Base-by-base conservation (phyloP, 2,329 filamentous ascomycete species). In the Alternaria sp. region DNA sequence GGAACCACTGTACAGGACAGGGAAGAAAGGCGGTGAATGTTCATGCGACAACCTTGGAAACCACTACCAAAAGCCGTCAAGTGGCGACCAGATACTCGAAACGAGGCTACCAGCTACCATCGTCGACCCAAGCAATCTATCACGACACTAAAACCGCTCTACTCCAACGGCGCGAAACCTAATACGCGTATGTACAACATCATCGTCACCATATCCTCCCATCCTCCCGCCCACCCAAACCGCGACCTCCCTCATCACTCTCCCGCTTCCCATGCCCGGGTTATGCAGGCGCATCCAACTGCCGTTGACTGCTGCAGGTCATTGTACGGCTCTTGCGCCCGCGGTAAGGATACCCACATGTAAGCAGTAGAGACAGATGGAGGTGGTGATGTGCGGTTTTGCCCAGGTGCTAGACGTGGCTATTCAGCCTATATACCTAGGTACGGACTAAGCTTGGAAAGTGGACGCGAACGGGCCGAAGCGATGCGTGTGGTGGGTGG, bases 101-200 rank as follows among this genome's bases (percentile, higher is more conserved):
- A 37, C 33, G 33, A 37, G 30, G 30, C 30, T 4, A 30, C 28
- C 28, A 33, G 30, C 30, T 8, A 37, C 33, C 4, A 37, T n/a
- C 33, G 0, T 5, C 4, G 33, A 9, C 4, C 33, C 0, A 5
- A 0, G 0, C 33, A 37, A 37, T 37, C 33, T 3, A 37, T n/a
- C 33, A 37, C 15, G 33, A 5, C 33, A 37, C 33, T 37, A 37
- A 37, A 37, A 37, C 1, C 2, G 15, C 15, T n/a, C 33, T 37
- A 37, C 33, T 37, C 33, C 33, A 37, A 37, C 33, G 33, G 33
- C 33, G 33, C 33, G 8, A 37, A 37, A 37, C 33, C 15, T n/a
- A 37, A n/a, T n/a, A 37, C 8, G 11, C 33, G 15, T 3, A 37
- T 37, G 7, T 37, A n/a, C 33, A 37, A 37, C 33, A 37, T 37